Percentiles rank a stretch among this genome's conserved stretches.
Evolutionary conservation across 208 protist species (phyloP).

Genomic region (Crithidia acanthocephali): DNA sequence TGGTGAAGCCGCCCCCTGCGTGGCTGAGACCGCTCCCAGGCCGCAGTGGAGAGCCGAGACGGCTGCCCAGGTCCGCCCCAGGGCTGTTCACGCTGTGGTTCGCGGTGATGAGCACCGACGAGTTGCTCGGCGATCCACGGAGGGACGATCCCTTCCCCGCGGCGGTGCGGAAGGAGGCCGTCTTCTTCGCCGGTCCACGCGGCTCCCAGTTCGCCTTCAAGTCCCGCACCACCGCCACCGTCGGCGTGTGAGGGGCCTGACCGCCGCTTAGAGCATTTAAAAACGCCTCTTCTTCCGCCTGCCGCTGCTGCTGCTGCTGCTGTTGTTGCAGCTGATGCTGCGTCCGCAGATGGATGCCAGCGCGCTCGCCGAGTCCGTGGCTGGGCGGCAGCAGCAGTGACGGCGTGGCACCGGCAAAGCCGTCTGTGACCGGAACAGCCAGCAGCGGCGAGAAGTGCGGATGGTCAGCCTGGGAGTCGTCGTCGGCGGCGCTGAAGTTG

Average conservation of each 20-base stretch:
- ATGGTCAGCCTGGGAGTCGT: neutral
- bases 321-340: neutral
- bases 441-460: neutral
- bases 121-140: neutral
- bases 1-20: neutral
- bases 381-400: neutral
- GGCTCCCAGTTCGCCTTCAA: neutral
- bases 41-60: neutral
- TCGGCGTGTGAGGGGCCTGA: neutral
- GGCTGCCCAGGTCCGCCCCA: neutral
- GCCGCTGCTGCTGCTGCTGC: constrained; percentile 13
- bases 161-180: neutral
- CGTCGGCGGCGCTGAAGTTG: neutral
- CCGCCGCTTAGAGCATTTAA: neutral
- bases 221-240: neutral
- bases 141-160: neutral
- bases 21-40: neutral
- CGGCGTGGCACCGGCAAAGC: neutral
- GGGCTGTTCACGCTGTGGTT: neutral
- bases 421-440: neutral
- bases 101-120: neutral
- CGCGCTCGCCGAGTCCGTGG: neutral
- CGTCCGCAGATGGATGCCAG: neutral
- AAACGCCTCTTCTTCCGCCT: constrained; percentile 5
- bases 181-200: neutral